Evolutionary conservation across 2,329 filamentous ascomycete genomes (phyloP).

Genomic region (Neofusicoccum sp.): DNA sequence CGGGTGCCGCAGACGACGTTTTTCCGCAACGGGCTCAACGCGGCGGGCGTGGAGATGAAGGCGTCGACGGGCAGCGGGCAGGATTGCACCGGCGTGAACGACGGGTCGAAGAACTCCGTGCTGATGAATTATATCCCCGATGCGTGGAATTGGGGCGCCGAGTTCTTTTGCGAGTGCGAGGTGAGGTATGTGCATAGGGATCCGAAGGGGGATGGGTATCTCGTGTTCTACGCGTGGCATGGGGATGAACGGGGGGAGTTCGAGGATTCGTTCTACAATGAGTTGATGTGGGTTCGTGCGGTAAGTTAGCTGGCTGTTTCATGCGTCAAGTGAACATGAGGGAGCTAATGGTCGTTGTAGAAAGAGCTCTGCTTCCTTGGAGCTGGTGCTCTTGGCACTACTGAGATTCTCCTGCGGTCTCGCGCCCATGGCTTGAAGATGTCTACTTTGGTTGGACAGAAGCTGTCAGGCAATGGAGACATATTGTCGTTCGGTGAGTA

Average conservation of each 20-base stretch:
- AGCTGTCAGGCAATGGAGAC: slow-evolving; percentile 64
- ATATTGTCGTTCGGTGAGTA: slow-evolving; percentile 56
- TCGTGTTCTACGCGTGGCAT: slow-evolving; percentile 65
- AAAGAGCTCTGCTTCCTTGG: slow-evolving; percentile 65
- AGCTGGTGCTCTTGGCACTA: slow-evolving; percentile 63
- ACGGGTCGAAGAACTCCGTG: slow-evolving; percentile 66
- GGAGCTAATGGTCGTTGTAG: slow-evolving; percentile 17
- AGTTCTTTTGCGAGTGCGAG: slow-evolving; percentile 69
- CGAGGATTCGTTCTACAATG: slow-evolving; percentile 53
- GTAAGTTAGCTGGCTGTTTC: slow-evolving; percentile 17
- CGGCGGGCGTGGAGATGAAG: slow-evolving; percentile 63
- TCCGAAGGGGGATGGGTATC: slow-evolving; percentile 52
- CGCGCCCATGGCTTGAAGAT: slow-evolving; percentile 52
- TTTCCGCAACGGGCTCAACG: slow-evolving; percentile 61
- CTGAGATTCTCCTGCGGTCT: slow-evolving; percentile 50
- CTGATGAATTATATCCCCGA: slow-evolving; percentile 66
- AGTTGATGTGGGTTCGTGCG: slow-evolving; percentile 67
- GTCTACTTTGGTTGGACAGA: slow-evolving; percentile 50
- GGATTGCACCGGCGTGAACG: slow-evolving; percentile 64
- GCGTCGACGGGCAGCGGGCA: slow-evolving; percentile 60
- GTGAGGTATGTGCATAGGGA: slow-evolving; percentile 61
- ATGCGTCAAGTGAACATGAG: neutral
- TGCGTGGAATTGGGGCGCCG: slow-evolving; percentile 70
- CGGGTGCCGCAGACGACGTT: slow-evolving; percentile 62
- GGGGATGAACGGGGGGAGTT: slow-evolving; percentile 58